Conservation (phyloP, 208 protist genomes). For the Crithidia sp. region DNA sequence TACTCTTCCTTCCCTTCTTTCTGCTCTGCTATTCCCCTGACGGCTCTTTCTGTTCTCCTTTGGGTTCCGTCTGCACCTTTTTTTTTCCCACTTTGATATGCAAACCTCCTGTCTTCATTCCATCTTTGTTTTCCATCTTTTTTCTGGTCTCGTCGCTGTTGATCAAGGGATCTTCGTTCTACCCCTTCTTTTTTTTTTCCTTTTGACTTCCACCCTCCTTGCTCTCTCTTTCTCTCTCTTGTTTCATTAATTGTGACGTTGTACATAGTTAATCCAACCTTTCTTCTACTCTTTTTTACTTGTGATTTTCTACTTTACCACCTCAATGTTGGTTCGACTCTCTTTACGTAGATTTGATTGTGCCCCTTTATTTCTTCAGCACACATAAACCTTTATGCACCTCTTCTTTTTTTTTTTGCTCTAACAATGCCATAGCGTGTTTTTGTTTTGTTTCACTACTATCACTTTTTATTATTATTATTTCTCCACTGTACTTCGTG, state of each 20-base stretch:
- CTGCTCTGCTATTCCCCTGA: not conserved
- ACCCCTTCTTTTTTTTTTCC: constrained; percentile 23
- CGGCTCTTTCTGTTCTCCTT: not conserved
- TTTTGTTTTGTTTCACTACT: too few species aligned
- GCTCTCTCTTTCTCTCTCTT: not conserved
- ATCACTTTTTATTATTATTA: too few species aligned
- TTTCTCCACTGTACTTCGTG: too few species aligned
- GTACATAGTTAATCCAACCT: not conserved
- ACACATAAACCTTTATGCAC: too few species aligned
- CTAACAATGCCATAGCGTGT: too few species aligned
- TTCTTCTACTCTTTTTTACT: not conserved
- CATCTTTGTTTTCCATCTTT: constrained; percentile 2
- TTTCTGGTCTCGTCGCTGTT: not conserved
- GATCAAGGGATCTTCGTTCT: not conserved
- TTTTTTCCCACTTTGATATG: not conserved
- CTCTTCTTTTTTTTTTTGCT: too few species aligned
- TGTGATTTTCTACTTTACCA: not conserved
- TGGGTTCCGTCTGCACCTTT: not conserved
- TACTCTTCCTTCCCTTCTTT: not conserved
- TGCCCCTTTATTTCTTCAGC: not conserved
- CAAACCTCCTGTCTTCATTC: not conserved
- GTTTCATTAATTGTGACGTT: not conserved
- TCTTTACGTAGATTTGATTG: not conserved
- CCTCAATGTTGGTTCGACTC: not conserved
- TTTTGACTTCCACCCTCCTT: constrained; percentile 1